phyloP scores from a whole-genome alignment of 2,329 filamentous ascomycete genomes.

The Fusarium ramigenum region DNA sequence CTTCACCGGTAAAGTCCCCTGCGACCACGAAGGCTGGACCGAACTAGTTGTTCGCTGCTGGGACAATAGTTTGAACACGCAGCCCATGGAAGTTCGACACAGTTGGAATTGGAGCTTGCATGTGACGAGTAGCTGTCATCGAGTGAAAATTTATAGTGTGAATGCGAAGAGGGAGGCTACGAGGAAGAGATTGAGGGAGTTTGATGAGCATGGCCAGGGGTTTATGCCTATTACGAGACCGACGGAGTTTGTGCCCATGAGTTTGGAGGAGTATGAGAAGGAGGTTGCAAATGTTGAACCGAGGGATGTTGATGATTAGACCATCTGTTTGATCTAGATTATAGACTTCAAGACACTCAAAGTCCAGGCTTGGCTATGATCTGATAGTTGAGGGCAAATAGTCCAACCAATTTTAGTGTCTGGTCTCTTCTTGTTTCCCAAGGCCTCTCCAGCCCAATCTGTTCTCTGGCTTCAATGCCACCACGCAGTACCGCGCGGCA shows the following conservation, averaged over 20 bases:
- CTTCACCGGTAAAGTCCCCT: slow-evolving; percentile 70
- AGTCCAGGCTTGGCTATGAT: accelerated
- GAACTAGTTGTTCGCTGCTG: slow-evolving; percentile 67
- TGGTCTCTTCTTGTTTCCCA: no score
- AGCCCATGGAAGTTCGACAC: slow-evolving; percentile 63
- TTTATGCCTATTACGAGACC: slow-evolving; percentile 62
- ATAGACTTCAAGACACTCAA: accelerated
- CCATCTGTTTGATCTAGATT: accelerated
- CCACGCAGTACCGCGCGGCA: neutral
- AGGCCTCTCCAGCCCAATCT: neutral
- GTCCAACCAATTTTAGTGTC: neutral
- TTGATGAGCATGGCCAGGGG: slow-evolving; percentile 57
- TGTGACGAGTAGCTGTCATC: slow-evolving; percentile 69
- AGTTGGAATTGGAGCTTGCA: slow-evolving; percentile 73
- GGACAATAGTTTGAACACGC: slow-evolving; percentile 70
- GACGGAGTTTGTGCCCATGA: neutral
- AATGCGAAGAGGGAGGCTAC: slow-evolving; percentile 62
- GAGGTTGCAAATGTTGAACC: neutral
- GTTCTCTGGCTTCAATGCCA: neutral
- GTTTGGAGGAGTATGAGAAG: neutral
- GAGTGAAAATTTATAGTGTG: slow-evolving; percentile 69
- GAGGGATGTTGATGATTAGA: slow-evolving; percentile 2
- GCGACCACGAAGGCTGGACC: slow-evolving; percentile 69
- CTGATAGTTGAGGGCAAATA: no score
- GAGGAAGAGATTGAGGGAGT: slow-evolving; percentile 58